Conservation (phyloP, 129 eudicot species). For the Calendula officinalis region DNA sequence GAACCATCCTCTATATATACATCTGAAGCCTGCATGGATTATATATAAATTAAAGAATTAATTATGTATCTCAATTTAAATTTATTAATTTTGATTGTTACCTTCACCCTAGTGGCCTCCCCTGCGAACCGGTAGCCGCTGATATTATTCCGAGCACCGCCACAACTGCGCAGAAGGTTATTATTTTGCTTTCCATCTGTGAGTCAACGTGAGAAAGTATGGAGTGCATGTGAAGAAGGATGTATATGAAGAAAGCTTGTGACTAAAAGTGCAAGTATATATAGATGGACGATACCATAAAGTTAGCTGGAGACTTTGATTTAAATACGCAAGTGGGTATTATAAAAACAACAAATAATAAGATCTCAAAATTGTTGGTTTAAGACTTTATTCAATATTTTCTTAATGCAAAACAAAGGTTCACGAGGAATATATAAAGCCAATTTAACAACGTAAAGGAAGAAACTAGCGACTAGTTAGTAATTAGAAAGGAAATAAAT, state of each 20-base stretch:
- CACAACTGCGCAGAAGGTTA: slow-evolving; percentile 9
- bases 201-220: slow-evolving; percentile 5
- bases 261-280: slow-evolving; percentile 16
- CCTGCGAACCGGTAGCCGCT: slow-evolving; percentile 26
- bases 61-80: background rate
- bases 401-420: no score
- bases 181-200: slow-evolving; percentile 20
- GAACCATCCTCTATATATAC: background rate
- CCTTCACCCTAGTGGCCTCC: slow-evolving; percentile 32
- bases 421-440: no score
- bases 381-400: no score
- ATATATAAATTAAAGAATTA: no score
- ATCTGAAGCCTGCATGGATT: slow-evolving; percentile 22
- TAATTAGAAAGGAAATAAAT: no score
- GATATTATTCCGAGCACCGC: slow-evolving; percentile 31
- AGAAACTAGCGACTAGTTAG: no score
- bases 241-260: slow-evolving; percentile 21
- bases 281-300: slow-evolving; percentile 17
- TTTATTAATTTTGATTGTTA: background rate
- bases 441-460: no score
- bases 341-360: background rate
- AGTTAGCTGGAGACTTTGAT: slow-evolving; percentile 9
- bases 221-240: slow-evolving; percentile 22
- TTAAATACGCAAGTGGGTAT: background rate
- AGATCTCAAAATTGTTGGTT: no score